These are phyloP conservation scores for Alternaria rosae DNA, from an alignment of 2,329 filamentous ascomycete genomes.

Conservation along the genomic window DNA sequence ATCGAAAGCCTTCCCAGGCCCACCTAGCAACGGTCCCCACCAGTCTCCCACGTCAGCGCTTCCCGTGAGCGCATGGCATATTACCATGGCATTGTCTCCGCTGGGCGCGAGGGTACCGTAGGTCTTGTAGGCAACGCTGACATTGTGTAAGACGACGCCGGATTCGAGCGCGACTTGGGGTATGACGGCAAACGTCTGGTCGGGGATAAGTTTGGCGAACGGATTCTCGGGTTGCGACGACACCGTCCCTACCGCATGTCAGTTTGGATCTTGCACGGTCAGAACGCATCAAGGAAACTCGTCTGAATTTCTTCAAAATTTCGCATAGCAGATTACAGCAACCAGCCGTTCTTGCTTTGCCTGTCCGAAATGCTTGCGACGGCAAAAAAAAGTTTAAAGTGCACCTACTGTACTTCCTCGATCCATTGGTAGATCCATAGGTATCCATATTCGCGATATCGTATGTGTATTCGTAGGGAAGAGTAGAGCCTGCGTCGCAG, in stretches of 20 bases:
- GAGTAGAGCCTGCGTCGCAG: slow-evolving; percentile 18
- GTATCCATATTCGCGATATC: slow-evolving; percentile 26
- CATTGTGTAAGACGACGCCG: slow-evolving; percentile 81
- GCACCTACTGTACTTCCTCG: slow-evolving; percentile 25
- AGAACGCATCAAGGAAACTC: neutral
- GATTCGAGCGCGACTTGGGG: slow-evolving; percentile 94
- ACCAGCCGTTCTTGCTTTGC: neutral
- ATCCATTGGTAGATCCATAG: slow-evolving; percentile 28
- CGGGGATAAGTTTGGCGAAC: slow-evolving; percentile 82
- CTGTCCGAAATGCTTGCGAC: slow-evolving; percentile 4
- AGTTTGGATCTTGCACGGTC: slow-evolving; percentile 17
- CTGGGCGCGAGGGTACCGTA: slow-evolving; percentile 64
- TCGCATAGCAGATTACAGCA: neutral
- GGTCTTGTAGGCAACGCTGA: slow-evolving; percentile 70
- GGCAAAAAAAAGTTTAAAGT: slow-evolving; percentile 3
- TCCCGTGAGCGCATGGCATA: slow-evolving; percentile 85
- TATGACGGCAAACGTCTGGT: slow-evolving; percentile 86
- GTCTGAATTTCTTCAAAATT: neutral
- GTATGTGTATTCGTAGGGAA: slow-evolving; percentile 12
- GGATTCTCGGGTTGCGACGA: slow-evolving; percentile 85
- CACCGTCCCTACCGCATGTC: slow-evolving; percentile 42
- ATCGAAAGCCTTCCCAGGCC: slow-evolving; percentile 80
- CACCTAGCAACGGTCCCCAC: slow-evolving; percentile 85
- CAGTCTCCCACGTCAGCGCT: slow-evolving; percentile 86
- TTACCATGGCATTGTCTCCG: slow-evolving; percentile 69